Evolutionary conservation across 176 grass and related monocot species (phyloP), one percentile per base, ranked within the genome.

Genomic region (Oryza brachyantha): DNA sequence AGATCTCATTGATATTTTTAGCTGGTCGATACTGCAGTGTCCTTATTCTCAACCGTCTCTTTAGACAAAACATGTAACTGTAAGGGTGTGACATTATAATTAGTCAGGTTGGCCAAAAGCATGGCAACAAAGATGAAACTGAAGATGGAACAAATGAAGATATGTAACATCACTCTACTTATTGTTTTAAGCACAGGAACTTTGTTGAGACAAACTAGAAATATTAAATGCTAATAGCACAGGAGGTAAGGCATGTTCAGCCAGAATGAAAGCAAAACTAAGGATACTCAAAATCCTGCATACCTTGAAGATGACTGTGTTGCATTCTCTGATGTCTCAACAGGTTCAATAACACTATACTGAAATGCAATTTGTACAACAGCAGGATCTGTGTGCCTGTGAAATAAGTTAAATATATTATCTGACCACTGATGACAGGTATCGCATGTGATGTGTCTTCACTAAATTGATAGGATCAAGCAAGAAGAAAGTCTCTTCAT

Each of bases 331-430:
- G 61, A 81, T 79, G 61, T 77, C 37, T 88, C 41, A 11, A 72
- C 54, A 77, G 89, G 92, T 67, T 92, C 92, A 87, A 97, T 64
- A 29, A 94, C 83, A 79, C 89, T 94, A 64, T 94, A 97, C 64
- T 97, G 95, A 82, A 97, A 97, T 64, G 91, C 92, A 0, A 97
- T 81, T 37, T 97, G 95, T 62, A 97, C 58, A 86, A 97, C 75
- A 76, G 92, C 87, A 77, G 90, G 85, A 68, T 94, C 92, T 80
- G 91, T 88, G 68, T 97, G 89, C 84, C 95, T 97, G 72, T 7
- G 86, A 84, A 84, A 54, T 86, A 63, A 21, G 61, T 35, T 52
- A 88, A 63, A 73, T 28, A 55, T n/a, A 35, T 52, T 50, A 77
- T 12, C 54, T 45, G 46, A 80, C 9, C 17, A 58, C n/a, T 67